phyloP scores from a whole-genome alignment of 2,329 filamentous ascomycete genomes.

The Fusarium sp. region DNA sequence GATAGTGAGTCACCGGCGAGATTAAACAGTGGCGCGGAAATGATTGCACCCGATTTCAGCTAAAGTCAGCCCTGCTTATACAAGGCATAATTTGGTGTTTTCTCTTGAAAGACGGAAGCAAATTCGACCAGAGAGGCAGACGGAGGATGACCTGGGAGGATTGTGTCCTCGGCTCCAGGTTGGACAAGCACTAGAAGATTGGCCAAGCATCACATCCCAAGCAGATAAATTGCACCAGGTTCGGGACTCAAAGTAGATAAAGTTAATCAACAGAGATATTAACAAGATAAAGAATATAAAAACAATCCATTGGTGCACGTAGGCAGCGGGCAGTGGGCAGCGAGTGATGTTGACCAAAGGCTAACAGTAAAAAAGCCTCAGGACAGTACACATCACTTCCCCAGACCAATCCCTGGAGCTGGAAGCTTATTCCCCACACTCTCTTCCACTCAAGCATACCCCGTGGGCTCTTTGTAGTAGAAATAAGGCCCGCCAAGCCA shows the following conservation, averaged over 20 bases:
- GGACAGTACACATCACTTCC: background rate
- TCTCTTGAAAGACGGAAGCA: background rate
- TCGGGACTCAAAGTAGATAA: background rate
- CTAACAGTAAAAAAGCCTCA: background rate
- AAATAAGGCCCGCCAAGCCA: background rate
- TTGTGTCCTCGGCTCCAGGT: background rate
- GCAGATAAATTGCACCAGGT: background rate
- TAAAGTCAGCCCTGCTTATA: background rate
- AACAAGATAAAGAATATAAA: background rate
- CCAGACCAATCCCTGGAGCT: background rate
- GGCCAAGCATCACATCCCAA: background rate
- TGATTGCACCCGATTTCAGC: background rate
- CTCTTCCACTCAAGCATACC: background rate
- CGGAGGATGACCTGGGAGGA: background rate
- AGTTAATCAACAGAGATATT: background rate
- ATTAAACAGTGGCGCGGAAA: background rate
- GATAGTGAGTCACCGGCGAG: constrained; percentile 6
- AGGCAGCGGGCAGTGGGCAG: background rate
- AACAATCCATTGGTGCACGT: background rate
- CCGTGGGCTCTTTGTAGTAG: background rate
- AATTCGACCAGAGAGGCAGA: background rate
- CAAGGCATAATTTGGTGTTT: background rate
- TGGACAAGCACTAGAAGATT: background rate
- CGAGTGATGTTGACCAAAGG: background rate
- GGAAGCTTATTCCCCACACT: background rate